Percentiles rank a stretch among this genome's conserved stretches.
Evolutionary conservation across 345 rosid species (phyloP).

Genomic region (Atalantia buxifolia): DNA sequence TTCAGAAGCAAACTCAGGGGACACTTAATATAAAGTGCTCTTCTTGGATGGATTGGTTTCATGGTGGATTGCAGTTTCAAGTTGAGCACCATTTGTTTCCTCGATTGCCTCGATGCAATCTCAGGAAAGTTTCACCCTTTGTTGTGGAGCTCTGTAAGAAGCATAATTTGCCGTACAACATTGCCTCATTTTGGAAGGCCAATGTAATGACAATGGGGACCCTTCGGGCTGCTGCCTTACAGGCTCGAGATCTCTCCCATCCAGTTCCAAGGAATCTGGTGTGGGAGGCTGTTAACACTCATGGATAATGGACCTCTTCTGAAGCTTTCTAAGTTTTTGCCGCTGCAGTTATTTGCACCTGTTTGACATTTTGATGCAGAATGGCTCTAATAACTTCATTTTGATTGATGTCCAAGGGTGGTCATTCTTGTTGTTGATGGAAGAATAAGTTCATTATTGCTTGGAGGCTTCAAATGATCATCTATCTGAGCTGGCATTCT

Average conservation of each 20-base stretch:
- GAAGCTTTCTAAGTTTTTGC: conserved; percentile 15
- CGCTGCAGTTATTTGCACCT: conserved; percentile 16
- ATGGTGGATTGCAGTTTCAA: conserved; percentile 80
- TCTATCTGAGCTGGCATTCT: background rate
- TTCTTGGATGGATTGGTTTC: conserved; percentile 80
- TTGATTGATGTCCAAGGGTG: conserved; percentile 13
- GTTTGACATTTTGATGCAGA: background rate
- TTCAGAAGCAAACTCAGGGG: conserved; percentile 47
- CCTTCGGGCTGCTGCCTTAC: conserved; percentile 46
- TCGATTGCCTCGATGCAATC: conserved; percentile 49
- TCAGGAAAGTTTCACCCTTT: conserved; percentile 44
- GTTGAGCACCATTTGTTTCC: conserved; percentile 73
- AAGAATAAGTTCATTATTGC: conserved; percentile 21
- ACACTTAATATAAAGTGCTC: conserved; percentile 46
- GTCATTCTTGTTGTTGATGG: conserved; percentile 7
- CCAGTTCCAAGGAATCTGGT: conserved; percentile 51
- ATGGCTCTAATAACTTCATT: conserved; percentile 11
- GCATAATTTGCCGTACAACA: conserved; percentile 43
- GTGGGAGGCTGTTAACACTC: conserved; percentile 59
- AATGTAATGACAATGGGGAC: conserved; percentile 37
- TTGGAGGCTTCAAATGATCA: conserved; percentile 20
- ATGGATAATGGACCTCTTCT: conserved; percentile 27
- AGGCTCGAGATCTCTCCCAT: conserved; percentile 39
- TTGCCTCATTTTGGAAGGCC: conserved; percentile 46
- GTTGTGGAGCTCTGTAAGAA: conserved; percentile 56